Percentiles rank a stretch among this genome's conserved stretches.
These are phyloP conservation scores for Candida parachauliodes DNA, from an alignment of 805 yeast species.

Conservation along the genomic window DNA sequence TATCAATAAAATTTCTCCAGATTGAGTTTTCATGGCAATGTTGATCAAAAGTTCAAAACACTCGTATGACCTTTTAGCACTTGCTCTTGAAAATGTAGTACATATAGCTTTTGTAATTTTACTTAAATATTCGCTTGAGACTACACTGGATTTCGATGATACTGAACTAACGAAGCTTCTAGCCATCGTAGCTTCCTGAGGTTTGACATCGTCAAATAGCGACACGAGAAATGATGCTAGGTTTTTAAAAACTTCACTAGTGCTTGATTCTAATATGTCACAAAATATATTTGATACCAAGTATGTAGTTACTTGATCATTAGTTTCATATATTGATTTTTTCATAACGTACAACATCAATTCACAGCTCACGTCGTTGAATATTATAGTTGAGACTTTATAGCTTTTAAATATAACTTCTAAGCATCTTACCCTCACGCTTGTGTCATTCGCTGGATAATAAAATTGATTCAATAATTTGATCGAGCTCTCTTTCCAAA, in stretches of 20 bases:
- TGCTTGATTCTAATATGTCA: constrained; percentile 16
- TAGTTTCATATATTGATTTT: constrained; percentile 24
- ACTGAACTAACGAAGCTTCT: constrained; percentile 9
- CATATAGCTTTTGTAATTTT: constrained; percentile 23
- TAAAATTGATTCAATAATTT: constrained; percentile 45
- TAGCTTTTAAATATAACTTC: constrained; percentile 34
- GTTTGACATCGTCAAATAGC: constrained; percentile 2
- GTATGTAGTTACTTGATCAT: constrained; percentile 28
- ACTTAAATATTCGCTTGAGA: constrained; percentile 9
- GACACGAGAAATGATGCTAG: constrained; percentile 10
- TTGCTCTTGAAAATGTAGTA: constrained; percentile 22
- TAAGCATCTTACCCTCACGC: constrained; percentile 29
- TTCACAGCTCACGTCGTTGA: constrained; percentile 26
- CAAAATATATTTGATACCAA: constrained; percentile 24
- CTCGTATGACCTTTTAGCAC: constrained; percentile 24
- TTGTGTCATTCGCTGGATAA: constrained; percentile 12
- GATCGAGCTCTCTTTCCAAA: constrained; percentile 49
- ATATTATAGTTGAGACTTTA: constrained; percentile 27
- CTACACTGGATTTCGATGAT: neutral
- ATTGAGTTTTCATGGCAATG: constrained; percentile 30
- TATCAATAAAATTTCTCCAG: constrained; percentile 39
- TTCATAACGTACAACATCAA: constrained; percentile 30
- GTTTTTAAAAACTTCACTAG: constrained; percentile 15
- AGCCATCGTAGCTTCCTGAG: constrained; percentile 5
- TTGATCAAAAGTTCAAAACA: constrained; percentile 29